Base-by-base conservation (phyloP, 345 rosid species). In the Arabidopsis thaliana region DNA sequence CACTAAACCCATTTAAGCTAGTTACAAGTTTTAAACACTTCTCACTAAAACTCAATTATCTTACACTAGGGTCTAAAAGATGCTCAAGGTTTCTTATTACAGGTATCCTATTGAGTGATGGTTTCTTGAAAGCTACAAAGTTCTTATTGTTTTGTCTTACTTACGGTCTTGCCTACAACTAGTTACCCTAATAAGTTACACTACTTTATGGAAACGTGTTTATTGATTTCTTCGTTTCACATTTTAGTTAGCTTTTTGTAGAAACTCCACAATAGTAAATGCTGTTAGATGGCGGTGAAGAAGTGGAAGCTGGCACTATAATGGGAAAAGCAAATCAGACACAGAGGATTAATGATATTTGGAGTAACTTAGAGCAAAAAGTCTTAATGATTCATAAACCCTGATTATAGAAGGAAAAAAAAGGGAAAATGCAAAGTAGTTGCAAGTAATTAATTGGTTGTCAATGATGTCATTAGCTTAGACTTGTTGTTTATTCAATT, bases 261-360 rank as follows among this genome's bases (percentile, higher is more conserved):
- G 69, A 49, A 62, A 78, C 56, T 49, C 23, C 62, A 71, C 68
- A 61, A 51, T 34, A 78, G 78, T 78, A 59, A 78, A 78, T 78
- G 81, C 78, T 78, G 81, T 78, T 72, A 78, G 72, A 78, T 72
- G 81, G 57, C 65, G 73, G 73, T 78, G 81, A 59, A 40, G 76
- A 64, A 65, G 62, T 45, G 73, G 70, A 78, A 72, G 77, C 81
- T 77, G 72, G 69, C 63, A 71, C 67, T 71, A 71, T 72, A 65
- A 71, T 71, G 32, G 72, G 67, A 65, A 65, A 71, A 59, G 48
- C 61, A 78, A 77, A 38, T 71, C 73, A 65, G 69, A 50, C 77
- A 65, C 36, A 65, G 55, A 71, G 36, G 30, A 50, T 71, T 76
- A 40, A 57, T 56, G 62, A 53, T 30, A 25, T 59, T 51, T 49